phyloP scores from a whole-genome alignment of 352 stramenopile species.

The Phytophthora melonis region DNA sequence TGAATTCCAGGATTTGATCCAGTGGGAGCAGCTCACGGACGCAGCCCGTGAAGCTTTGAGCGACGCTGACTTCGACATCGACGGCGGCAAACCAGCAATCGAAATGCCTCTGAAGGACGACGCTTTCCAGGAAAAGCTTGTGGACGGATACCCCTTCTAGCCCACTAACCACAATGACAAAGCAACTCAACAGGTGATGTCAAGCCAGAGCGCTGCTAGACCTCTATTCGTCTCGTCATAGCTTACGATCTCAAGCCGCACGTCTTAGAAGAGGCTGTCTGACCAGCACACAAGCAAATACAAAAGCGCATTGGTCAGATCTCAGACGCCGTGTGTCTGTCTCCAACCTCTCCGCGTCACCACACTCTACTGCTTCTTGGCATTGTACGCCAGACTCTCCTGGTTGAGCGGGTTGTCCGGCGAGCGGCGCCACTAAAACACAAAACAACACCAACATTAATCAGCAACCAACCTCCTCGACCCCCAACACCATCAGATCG shows the following conservation, averaged over 20 bases:
- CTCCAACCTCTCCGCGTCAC: too few species aligned
- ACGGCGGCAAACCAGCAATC: not conserved
- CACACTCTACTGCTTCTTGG: constrained; percentile 62
- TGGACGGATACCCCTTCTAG: not conserved
- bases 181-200: not conserved
- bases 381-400: constrained; percentile 76
- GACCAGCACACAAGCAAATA: not conserved
- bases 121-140: not conserved
- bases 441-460: constrained; percentile 7
- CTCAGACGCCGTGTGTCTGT: not conserved
- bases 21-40: constrained; percentile 25
- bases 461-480: not conserved
- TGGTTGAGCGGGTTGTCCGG: constrained; percentile 85
- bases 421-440: constrained; percentile 74
- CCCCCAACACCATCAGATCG: not conserved
- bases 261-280: not conserved
- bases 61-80: not conserved
- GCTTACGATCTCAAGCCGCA: not conserved
- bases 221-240: not conserved
- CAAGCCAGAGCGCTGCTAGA: not conserved
- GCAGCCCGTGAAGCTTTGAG: constrained; percentile 3
- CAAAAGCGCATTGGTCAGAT: not conserved
- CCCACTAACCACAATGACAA: not conserved
- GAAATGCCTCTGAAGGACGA: not conserved
- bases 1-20: constrained; percentile 14